Evolutionary conservation across 2,329 filamentous ascomycete species (phyloP).

Genomic region (Coniochaeta hoffmannii): DNA sequence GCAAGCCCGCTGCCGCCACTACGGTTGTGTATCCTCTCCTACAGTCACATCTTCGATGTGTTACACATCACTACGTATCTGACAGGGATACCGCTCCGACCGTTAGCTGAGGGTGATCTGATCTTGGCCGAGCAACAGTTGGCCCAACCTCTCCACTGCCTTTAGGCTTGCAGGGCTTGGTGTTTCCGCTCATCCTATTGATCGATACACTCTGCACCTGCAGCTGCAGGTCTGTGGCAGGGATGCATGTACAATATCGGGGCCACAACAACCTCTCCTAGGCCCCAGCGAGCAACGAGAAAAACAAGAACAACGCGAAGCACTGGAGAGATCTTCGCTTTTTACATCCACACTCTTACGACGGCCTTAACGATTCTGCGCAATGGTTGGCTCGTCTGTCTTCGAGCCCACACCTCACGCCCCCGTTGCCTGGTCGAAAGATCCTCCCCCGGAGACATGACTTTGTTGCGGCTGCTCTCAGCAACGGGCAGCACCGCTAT

Average conservation of each 20-base stretch:
- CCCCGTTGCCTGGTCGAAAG: neutral
- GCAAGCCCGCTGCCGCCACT: neutral
- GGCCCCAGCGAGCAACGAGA: neutral
- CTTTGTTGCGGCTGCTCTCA: neutral
- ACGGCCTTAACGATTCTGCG: neutral
- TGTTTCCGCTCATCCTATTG: neutral
- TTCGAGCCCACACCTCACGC: neutral
- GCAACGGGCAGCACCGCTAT: neutral
- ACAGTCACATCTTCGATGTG: neutral
- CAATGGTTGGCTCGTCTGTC: neutral
- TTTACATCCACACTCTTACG: neutral
- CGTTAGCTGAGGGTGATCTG: neutral
- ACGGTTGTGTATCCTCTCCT: neutral
- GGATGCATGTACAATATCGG: neutral
- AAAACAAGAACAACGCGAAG: neutral
- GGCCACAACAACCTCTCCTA: neutral
- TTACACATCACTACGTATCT: neutral
- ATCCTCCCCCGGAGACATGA: neutral
- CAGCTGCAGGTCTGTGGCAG: neutral
- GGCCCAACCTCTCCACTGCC: conserved; percentile 1
- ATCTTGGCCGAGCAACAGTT: neutral
- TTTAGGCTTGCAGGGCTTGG: no score
- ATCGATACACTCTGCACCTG: neutral
- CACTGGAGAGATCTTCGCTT: neutral
- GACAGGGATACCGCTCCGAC: neutral